phyloP scores from a whole-genome alignment of 805 yeast species.

The Wickerhamiella australiensis region DNA sequence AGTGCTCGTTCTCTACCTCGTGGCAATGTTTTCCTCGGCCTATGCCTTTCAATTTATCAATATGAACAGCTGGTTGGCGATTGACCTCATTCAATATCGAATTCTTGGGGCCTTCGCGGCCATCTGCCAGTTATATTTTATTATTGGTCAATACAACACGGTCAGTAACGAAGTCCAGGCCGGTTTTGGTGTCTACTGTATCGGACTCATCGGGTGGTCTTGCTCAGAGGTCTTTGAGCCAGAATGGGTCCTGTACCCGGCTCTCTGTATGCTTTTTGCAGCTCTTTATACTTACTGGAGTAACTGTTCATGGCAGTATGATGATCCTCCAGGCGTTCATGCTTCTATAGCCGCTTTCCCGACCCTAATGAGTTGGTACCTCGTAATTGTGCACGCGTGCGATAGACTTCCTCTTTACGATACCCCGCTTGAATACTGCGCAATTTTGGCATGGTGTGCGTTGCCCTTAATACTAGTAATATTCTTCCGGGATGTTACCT shows the following conservation, averaged over 20 bases:
- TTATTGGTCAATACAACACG: neutral
- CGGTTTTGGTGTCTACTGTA: neutral
- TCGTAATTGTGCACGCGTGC: neutral
- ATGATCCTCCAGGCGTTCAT: neutral
- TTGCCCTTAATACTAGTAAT: neutral
- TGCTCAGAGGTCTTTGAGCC: neutral
- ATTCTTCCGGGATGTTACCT: neutral
- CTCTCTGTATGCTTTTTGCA: neutral
- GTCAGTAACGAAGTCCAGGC: neutral
- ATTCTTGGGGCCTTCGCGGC: neutral
- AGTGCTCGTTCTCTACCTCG: neutral
- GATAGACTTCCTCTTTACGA: neutral
- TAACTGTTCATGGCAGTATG: neutral
- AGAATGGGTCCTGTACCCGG: neutral
- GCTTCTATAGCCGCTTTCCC: conserved; percentile 2
- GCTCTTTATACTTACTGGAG: neutral
- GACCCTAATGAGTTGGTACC: neutral
- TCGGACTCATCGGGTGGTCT: neutral
- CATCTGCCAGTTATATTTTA: conserved; percentile 1
- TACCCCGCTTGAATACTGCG: neutral
- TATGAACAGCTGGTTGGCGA: neutral
- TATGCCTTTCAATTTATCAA: neutral
- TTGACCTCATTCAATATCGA: neutral
- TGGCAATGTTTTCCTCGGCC: neutral
- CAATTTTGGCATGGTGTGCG: neutral